phyloP scores from a whole-genome alignment of 2,329 filamentous ascomycete species.

The Phialophora chinensis region DNA sequence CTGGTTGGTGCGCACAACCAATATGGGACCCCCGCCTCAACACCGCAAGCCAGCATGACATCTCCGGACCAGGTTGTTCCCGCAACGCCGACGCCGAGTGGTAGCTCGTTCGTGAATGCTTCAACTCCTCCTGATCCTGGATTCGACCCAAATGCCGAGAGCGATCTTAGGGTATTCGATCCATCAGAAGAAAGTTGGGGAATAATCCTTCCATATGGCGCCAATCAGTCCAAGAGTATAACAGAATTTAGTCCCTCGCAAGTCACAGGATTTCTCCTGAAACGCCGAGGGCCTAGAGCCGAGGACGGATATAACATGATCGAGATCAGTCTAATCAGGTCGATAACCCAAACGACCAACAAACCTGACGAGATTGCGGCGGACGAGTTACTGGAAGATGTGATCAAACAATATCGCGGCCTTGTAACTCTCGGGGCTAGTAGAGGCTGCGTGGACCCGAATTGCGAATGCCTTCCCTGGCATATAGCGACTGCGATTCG shows the following conservation, averaged over 20 bases:
- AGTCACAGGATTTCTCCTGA: conserved; percentile 55
- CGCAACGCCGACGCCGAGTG: conserved; percentile 45
- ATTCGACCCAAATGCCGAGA: conserved; percentile 48
- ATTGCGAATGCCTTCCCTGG: conserved; percentile 53
- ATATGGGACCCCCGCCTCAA: conserved; percentile 39
- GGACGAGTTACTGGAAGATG: conserved; percentile 49
- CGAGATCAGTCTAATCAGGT: conserved; percentile 51
- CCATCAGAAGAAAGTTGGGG: conserved; percentile 66
- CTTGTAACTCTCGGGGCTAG: conserved; percentile 51
- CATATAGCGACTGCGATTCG: conserved; percentile 54
- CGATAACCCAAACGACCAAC: conserved; percentile 36
- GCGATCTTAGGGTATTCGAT: conserved; percentile 63
- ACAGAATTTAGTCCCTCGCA: conserved; percentile 50
- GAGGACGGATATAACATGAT: conserved; percentile 51
- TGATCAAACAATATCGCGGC: conserved; percentile 53
- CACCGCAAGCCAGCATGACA: conserved; percentile 38
- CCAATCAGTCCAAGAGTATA: conserved; percentile 50
- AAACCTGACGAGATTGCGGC: conserved; percentile 4
- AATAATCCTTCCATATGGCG: conserved; percentile 59
- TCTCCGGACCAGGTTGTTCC: conserved; percentile 52
- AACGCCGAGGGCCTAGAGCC: conserved; percentile 50
- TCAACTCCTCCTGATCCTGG: conserved; percentile 37
- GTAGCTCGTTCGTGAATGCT: conserved; percentile 35
- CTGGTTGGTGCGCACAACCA: conserved; percentile 23
- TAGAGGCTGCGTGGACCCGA: conserved; percentile 50